Evolutionary conservation across 345 rosid genomes (phyloP).

Genomic region (Salix purpurea): DNA sequence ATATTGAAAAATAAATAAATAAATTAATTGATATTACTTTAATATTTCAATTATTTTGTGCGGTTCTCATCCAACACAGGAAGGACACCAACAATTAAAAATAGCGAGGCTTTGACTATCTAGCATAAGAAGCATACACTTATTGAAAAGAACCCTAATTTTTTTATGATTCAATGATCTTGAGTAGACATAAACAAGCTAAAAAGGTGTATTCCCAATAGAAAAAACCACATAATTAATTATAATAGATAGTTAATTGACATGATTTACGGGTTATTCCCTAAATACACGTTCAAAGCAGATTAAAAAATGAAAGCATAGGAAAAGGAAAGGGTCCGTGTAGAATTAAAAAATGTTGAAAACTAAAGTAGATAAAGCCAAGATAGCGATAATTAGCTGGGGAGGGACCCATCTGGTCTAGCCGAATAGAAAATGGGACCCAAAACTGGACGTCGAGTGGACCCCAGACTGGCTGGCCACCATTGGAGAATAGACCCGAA

Average conservation of each 20-base stretch:
- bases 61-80: no score
- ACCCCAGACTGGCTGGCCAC: conserved; percentile 26
- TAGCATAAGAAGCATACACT: no score
- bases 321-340: background rate
- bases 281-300: background rate
- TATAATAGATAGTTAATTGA: background rate
- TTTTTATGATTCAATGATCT: no score
- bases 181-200: no score
- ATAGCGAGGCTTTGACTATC: no score
- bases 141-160: no score
- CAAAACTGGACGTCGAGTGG: background rate
- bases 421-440: background rate
- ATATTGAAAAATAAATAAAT: no score
- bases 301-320: background rate
- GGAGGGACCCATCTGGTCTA: conserved; percentile 20
- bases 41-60: no score
- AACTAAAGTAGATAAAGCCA: background rate
- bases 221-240: background rate
- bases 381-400: conserved; percentile 20
- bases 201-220: background rate
- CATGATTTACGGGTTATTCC: background rate
- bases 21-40: no score
- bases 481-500: conserved; percentile 20
- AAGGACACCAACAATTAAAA: no score
- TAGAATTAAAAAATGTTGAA: background rate